phyloP scores from a whole-genome alignment of 1,284 basidiomycete genomes.

The Ustilago loliicola region DNA sequence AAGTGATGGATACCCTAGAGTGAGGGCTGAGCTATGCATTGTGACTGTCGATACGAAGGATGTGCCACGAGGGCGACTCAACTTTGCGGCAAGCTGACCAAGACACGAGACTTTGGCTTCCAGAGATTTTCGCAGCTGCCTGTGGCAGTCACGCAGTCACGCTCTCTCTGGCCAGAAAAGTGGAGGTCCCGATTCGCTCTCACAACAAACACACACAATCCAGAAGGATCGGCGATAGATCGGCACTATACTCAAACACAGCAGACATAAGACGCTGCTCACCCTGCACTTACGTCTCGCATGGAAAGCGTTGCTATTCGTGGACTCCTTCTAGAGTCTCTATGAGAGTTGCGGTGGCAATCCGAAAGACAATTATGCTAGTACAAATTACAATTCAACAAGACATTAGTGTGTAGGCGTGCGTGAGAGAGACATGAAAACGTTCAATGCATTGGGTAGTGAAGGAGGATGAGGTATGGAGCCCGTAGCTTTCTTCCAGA shows the following conservation, averaged over 20 bases:
- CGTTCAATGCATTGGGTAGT: neutral
- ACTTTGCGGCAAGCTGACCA: constrained; percentile 19
- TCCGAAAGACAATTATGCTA: constrained; percentile 13
- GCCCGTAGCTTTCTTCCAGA: constrained; percentile 8
- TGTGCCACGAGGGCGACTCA: neutral
- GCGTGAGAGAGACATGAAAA: constrained; percentile 10
- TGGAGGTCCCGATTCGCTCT: neutral
- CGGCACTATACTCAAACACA: neutral
- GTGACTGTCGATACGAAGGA: neutral
- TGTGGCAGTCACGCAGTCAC: neutral
- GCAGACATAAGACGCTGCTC: too few species aligned
- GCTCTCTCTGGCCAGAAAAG: neutral
- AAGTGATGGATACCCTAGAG: too few species aligned
- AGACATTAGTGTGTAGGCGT: constrained; percentile 5
- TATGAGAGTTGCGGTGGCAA: neutral
- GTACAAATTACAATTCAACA: constrained; percentile 29
- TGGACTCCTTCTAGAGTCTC: neutral
- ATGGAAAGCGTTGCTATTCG: neutral
- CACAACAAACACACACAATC: neutral
- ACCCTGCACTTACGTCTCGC: too few species aligned
- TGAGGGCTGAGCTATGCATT: neutral
- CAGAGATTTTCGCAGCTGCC: neutral
- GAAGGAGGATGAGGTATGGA: neutral
- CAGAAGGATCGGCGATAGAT: neutral
- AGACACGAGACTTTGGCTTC: constrained; percentile 10